Evolutionary conservation across 192 early-diverging fungal species (phyloP).

Genomic region (Gonapodya sp.): DNA sequence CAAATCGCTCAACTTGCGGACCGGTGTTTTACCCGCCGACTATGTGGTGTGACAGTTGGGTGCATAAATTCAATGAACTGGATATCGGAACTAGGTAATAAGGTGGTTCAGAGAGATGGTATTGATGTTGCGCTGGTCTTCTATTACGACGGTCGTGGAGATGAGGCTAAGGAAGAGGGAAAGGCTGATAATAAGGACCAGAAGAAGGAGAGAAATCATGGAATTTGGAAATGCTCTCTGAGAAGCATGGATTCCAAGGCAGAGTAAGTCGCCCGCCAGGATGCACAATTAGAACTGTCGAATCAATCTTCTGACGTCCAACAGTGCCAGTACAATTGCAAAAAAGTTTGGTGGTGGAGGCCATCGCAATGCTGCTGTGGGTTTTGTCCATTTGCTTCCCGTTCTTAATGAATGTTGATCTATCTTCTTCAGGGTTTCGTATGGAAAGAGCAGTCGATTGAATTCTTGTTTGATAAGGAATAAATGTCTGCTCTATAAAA

Average conservation of each 20-base stretch:
- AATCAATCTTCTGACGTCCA: not conserved
- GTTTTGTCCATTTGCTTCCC: not conserved
- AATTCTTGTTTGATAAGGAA: not conserved
- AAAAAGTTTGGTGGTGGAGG: slow-evolving; percentile 9
- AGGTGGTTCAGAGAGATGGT: not conserved
- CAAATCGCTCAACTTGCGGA: not conserved
- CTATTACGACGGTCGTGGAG: not conserved
- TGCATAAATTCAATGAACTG: not conserved
- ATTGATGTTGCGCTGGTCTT: not conserved
- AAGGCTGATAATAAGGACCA: not conserved
- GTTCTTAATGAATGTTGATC: not conserved
- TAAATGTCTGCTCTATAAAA: no score
- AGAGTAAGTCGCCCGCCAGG: not conserved
- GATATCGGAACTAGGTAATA: not conserved
- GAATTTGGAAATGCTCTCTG: not conserved
- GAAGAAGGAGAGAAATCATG: not conserved
- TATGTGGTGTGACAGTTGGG: not conserved
- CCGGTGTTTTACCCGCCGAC: not conserved
- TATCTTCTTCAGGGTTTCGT: not conserved
- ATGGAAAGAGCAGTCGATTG: not conserved
- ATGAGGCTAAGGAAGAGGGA: not conserved
- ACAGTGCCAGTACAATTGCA: not conserved
- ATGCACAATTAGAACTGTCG: not conserved
- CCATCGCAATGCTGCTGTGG: not conserved
- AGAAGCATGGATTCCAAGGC: not conserved